Conservation (phyloP, 306 rosid genomes). For the Pachyrhizus erosus region DNA sequence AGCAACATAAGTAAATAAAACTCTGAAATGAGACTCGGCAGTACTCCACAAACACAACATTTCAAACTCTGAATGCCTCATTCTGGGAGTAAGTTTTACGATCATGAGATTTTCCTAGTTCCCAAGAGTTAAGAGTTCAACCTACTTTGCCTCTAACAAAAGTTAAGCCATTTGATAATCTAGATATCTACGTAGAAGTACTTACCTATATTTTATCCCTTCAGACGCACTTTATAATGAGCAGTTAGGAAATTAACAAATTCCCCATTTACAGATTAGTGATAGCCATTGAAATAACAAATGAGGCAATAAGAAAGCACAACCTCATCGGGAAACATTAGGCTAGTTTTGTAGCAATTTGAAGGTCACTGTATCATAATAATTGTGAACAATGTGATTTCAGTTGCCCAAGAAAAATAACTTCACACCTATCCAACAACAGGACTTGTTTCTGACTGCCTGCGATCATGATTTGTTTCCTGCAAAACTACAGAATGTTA, state of each 20-base stretch:
- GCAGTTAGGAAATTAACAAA: constrained; percentile 20
- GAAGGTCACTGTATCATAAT: constrained; percentile 23
- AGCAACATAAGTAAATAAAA: background rate
- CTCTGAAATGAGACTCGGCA: background rate
- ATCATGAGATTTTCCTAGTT: background rate
- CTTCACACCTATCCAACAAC: constrained; percentile 47
- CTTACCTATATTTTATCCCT: background rate
- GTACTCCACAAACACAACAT: background rate
- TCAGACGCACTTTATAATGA: background rate
- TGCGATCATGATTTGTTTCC: constrained; percentile 58
- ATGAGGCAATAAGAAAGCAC: background rate
- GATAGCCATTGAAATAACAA: constrained; percentile 9
- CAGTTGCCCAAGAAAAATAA: constrained; percentile 33
- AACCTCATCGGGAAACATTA: background rate
- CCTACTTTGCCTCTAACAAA: background rate
- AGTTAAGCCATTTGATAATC: background rate
- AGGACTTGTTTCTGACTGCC: constrained; percentile 56
- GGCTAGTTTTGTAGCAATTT: constrained; percentile 21
- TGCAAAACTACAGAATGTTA: constrained; percentile 49
- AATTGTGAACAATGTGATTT: constrained; percentile 23
- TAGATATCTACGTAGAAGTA: background rate
- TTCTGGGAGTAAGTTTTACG: background rate
- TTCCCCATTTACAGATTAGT: constrained; percentile 16
- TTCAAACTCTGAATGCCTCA: background rate
- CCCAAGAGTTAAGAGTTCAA: background rate